Conservation (phyloP, 176 grass and related monocot genomes). For the Ensete ventricosum region DNA sequence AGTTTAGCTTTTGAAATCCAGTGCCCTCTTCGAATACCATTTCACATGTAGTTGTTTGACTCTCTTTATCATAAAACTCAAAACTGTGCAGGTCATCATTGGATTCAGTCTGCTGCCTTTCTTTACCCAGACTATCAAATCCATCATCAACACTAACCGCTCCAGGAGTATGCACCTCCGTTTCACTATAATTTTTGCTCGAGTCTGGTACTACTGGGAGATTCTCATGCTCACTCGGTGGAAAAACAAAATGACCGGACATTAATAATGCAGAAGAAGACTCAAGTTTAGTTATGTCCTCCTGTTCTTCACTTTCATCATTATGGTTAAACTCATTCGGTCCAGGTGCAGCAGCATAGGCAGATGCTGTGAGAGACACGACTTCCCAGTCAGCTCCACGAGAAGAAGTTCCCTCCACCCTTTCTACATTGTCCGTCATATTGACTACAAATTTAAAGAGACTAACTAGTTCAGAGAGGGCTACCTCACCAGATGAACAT, state of each 20-base stretch:
- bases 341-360: constrained; percentile 31
- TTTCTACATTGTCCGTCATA: constrained; percentile 25
- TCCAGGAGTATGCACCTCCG: constrained; percentile 7
- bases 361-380: constrained; percentile 62
- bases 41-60: constrained; percentile 20
- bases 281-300: constrained; percentile 3
- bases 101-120: constrained; percentile 6
- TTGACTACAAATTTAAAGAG: not conserved
- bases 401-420: not conserved
- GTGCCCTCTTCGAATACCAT: constrained; percentile 20
- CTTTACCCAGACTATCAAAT: constrained; percentile 5
- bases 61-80: constrained; percentile 31
- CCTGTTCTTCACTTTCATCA: constrained; percentile 36
- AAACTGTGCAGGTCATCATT: constrained; percentile 22
- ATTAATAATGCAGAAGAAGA: constrained; percentile 27
- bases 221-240: constrained; percentile 75
- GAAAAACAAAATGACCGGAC: constrained; percentile 74
- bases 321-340: constrained; percentile 11
- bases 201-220: constrained; percentile 42
- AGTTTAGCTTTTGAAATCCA: constrained; percentile 9
- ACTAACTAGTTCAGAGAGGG: not conserved
- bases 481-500: not conserved
- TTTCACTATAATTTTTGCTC: constrained; percentile 27
- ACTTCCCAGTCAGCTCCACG: constrained; percentile 53
- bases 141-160: constrained; percentile 20